Evolutionary conservation across 2,329 filamentous ascomycete genomes (phyloP), one percentile per base, ranked within the genome.

Genomic region (Trichoderma sp.): DNA sequence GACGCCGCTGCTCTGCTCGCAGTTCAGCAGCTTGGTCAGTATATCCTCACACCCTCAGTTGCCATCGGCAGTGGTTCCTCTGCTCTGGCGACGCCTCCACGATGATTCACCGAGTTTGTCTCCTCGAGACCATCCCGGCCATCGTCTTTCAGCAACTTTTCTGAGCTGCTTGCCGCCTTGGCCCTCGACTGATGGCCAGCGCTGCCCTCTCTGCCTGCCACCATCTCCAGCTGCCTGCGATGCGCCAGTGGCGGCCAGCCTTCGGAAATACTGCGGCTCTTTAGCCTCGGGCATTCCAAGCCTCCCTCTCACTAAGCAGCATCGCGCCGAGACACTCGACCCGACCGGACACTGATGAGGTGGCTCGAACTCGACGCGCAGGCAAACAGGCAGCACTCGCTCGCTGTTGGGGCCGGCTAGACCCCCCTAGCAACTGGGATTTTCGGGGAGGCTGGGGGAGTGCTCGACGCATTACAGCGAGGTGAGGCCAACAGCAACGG

Each of bases 171-270:
- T 34, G 59, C 41, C 21, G 59, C 41, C 50, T 63, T 26, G 59
- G 48, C n/a, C 19, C 47, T 39, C 47, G 59, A 19, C 59, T 45
- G 58, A 61, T 44, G 39, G 58, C 24, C 58, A 28, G 47, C 58
- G 21, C 48, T 63, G 21, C 48, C 47, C 12, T 47, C 26, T 44
- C 48, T 52, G 59, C 59, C 59, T 63, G 50, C 59, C 50, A 63
- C 59, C 50, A 63, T 63, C 59, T 55, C 50, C 17, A 63, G 19
- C 50, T 41, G 59, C 59, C 50, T 63, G 59, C 59, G 50, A 63
- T 63, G 59, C 50, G 59, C 59, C 59, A 55, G 50, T 63, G 59
- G 58, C 58, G 59, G 59, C 26, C 50, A 55, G 43, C 61, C 61
- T 57, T 50, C 61, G 61, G 61, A 41, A 57, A 64, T 64, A 56